Percentiles rank a stretch among this genome's conserved stretches.
Evolutionary conservation across 768 basidiomycete species (phyloP).

Genomic region (Russula sp.): DNA sequence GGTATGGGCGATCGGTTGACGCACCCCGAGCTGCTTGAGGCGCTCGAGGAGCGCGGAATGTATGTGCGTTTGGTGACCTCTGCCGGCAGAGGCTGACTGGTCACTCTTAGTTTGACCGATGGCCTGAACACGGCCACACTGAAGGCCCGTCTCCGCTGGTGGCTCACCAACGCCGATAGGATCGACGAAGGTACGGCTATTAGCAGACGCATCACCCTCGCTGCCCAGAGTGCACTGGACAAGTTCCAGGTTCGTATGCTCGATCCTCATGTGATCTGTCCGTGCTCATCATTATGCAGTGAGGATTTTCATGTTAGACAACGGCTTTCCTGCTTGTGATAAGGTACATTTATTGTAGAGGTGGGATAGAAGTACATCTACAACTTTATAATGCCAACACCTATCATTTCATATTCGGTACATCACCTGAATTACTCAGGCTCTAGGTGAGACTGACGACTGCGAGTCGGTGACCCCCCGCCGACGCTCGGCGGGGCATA

Average conservation of each 20-base stretch:
- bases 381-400: constrained; percentile 12
- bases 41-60: constrained; percentile 75
- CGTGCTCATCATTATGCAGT: background rate
- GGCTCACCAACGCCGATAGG: constrained; percentile 48
- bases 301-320: background rate
- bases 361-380: constrained; percentile 17
- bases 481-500: background rate
- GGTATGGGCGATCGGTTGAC: constrained; percentile 41
- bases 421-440: background rate
- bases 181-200: constrained; percentile 35
- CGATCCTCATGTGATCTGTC: background rate
- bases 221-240: constrained; percentile 35
- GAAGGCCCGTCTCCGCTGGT: constrained; percentile 52
- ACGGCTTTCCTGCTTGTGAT: background rate
- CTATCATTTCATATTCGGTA: constrained; percentile 2
- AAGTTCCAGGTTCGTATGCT: constrained; percentile 18
- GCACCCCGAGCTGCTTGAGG: constrained; percentile 51
- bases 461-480: background rate
- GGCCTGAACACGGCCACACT: constrained; percentile 39
- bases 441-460: background rate
- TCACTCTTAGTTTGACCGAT: constrained; percentile 33
- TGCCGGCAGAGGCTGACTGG: background rate
- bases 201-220: constrained; percentile 46
- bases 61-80: constrained; percentile 35
- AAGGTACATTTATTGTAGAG: constrained; percentile 6